Evolutionary conservation across 768 basidiomycete genomes (phyloP).

Genomic region (Leccinum aurantiacum): DNA sequence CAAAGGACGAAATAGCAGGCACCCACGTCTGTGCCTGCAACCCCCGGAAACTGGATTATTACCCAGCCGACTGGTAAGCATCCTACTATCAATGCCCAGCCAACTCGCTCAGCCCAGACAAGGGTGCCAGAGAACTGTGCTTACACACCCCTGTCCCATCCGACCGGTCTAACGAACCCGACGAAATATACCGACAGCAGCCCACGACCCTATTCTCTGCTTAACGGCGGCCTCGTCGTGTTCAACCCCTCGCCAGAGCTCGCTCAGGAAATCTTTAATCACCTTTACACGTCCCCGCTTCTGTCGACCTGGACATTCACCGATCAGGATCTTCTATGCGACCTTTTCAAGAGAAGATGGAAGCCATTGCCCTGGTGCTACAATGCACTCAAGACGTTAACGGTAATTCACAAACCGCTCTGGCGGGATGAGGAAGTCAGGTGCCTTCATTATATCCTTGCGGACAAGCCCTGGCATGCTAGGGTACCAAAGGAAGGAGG

Average conservation of each 20-base stretch:
- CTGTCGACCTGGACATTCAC: conserved; percentile 68
- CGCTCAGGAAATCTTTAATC: conserved; percentile 48
- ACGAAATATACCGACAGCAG: conserved; percentile 40
- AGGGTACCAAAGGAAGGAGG: conserved; percentile 42
- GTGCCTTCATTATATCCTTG: conserved; percentile 84
- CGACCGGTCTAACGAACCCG: conserved; percentile 48
- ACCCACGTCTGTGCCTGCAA: conserved; percentile 94
- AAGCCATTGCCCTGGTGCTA: conserved; percentile 81
- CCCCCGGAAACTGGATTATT: conserved; percentile 78
- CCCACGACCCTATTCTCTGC: conserved; percentile 75
- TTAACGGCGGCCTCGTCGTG: conserved; percentile 91
- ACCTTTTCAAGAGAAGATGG: conserved; percentile 78
- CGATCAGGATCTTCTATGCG: conserved; percentile 90
- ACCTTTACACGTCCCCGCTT: conserved; percentile 47
- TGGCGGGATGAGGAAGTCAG: conserved; percentile 88
- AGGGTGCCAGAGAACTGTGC: conserved; percentile 95
- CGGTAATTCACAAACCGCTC: conserved; percentile 63
- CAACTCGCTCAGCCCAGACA: conserved; percentile 7
- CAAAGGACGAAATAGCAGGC: conserved; percentile 77
- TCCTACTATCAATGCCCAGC: background rate
- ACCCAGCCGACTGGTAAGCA: conserved; percentile 82
- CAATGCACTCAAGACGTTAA: conserved; percentile 90
- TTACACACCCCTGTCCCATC: conserved; percentile 54
- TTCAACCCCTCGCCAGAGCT: conserved; percentile 68
- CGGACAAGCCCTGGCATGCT: conserved; percentile 83